These are phyloP conservation scores for Trichoderma citrinoviride DNA, from an alignment of 2,329 filamentous ascomycete genomes.

Conservation along the genomic window DNA sequence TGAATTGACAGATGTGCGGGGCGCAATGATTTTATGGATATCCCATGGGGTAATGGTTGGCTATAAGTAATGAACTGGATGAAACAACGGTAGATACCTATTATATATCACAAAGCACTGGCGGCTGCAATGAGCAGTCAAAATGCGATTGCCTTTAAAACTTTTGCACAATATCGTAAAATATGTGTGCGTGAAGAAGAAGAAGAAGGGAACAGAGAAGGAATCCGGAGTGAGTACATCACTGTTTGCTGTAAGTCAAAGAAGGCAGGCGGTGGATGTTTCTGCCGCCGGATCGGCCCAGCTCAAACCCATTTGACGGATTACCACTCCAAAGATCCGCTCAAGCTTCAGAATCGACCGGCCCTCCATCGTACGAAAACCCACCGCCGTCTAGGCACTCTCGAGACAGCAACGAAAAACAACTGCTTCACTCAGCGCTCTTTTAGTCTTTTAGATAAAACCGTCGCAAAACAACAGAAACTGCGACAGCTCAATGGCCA, in stretches of 20 bases:
- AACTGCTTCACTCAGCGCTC: background rate
- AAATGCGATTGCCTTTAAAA: background rate
- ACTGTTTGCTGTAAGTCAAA: conserved; percentile 5
- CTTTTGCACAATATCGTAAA: background rate
- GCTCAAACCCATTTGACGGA: conserved; percentile 14
- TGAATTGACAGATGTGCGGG: background rate
- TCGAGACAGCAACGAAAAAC: background rate
- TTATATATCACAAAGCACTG: conserved; percentile 2
- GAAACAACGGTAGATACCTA: conserved; percentile 10
- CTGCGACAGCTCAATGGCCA: conserved; percentile 24
- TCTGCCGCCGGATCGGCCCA: conserved; percentile 13
- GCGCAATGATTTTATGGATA: conserved; percentile 19
- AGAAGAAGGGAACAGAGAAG: no score
- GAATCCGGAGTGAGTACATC: background rate
- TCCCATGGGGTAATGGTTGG: conserved; percentile 2
- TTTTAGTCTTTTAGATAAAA: background rate
- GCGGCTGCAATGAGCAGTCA: background rate
- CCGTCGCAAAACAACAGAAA: background rate
- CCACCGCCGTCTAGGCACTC: background rate
- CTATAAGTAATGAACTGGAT: conserved; percentile 10
- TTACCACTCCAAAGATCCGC: conserved; percentile 7
- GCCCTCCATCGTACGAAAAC: background rate
- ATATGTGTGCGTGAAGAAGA: background rate
- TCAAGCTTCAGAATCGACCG: conserved; percentile 4
- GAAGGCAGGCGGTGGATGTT: conserved; percentile 23